These are phyloP conservation scores for Trichoderma polysporum DNA, from an alignment of 2,329 filamentous ascomycete genomes.

Conservation along the genomic window DNA sequence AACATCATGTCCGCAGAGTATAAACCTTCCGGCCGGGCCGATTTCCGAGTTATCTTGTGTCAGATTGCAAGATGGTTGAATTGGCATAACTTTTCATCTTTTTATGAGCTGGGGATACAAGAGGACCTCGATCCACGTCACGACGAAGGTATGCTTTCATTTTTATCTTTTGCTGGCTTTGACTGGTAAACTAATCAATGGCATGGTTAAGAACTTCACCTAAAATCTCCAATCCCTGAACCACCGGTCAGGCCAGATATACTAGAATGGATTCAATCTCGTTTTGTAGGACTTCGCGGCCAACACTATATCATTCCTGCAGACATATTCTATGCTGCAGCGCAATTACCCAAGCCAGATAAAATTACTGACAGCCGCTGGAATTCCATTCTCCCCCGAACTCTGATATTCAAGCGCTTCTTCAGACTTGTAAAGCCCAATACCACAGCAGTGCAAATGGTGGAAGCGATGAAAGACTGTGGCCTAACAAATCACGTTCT, in stretches of 20 bases:
- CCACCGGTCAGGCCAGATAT: slow-evolving; percentile 42
- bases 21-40: slow-evolving; percentile 43
- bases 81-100: slow-evolving; percentile 55
- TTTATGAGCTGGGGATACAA: slow-evolving; percentile 56
- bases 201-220: slow-evolving; percentile 31
- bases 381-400: slow-evolving; percentile 60
- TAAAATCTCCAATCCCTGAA: slow-evolving; percentile 36
- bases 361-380: slow-evolving; percentile 42
- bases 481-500: slow-evolving; percentile 67
- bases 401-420: slow-evolving; percentile 66
- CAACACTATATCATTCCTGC: slow-evolving; percentile 44
- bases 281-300: slow-evolving; percentile 41
- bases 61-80: slow-evolving; percentile 82
- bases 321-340: slow-evolving; percentile 45
- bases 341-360: slow-evolving; percentile 37
- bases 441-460: slow-evolving; percentile 59
- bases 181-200: slow-evolving; percentile 17
- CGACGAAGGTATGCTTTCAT: slow-evolving; percentile 39
- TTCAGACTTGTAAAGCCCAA: slow-evolving; percentile 57
- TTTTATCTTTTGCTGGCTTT: background rate
- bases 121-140: slow-evolving; percentile 43
- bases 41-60: slow-evolving; percentile 70
- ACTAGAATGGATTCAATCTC: slow-evolving; percentile 54
- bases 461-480: slow-evolving; percentile 71
- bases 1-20: slow-evolving; percentile 55